phyloP scores from a whole-genome alignment of 2,329 filamentous ascomycete genomes.

The Byssochlamys sp. region DNA sequence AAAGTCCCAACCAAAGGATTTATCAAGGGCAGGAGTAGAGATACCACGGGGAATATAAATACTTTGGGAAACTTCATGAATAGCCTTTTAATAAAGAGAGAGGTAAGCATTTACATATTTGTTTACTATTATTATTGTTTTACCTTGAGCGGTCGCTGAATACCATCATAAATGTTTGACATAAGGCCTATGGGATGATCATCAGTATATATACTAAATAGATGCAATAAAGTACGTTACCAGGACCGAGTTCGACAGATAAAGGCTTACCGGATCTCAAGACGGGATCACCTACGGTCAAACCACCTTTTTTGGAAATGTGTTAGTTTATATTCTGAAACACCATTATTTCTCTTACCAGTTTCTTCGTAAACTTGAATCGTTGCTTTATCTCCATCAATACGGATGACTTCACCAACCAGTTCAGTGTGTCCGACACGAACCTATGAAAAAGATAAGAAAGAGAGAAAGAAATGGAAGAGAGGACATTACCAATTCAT shows the following conservation, averaged over 20 bases:
- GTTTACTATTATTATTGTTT: too few species aligned
- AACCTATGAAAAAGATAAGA: too few species aligned
- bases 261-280: slow-evolving; percentile 83
- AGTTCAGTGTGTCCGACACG: slow-evolving; percentile 85
- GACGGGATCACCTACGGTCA: slow-evolving; percentile 92
- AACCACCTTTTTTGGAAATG: slow-evolving; percentile 56
- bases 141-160: slow-evolving; percentile 86
- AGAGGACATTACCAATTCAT: slow-evolving; percentile 65
- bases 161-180: slow-evolving; percentile 99
- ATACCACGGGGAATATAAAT: slow-evolving; percentile 98
- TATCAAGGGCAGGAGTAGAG: slow-evolving; percentile 74
- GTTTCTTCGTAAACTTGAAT: slow-evolving; percentile 99
- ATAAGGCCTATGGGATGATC: too few species aligned
- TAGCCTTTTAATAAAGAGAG: too few species aligned
- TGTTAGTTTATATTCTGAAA: too few species aligned
- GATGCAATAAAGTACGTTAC: too few species aligned
- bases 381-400: slow-evolving; percentile 87
- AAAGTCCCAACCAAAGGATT: slow-evolving; percentile 98
- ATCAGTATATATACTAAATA: too few species aligned
- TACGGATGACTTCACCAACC: slow-evolving; percentile 94
- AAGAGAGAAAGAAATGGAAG: slow-evolving; percentile 2
- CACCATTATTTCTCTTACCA: slow-evolving; percentile 44
- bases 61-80: slow-evolving; percentile 72
- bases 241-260: slow-evolving; percentile 92
- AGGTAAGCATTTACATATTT: too few species aligned